Evolutionary conservation across 345 rosid genomes (phyloP).

Genomic region (Viola odorata): DNA sequence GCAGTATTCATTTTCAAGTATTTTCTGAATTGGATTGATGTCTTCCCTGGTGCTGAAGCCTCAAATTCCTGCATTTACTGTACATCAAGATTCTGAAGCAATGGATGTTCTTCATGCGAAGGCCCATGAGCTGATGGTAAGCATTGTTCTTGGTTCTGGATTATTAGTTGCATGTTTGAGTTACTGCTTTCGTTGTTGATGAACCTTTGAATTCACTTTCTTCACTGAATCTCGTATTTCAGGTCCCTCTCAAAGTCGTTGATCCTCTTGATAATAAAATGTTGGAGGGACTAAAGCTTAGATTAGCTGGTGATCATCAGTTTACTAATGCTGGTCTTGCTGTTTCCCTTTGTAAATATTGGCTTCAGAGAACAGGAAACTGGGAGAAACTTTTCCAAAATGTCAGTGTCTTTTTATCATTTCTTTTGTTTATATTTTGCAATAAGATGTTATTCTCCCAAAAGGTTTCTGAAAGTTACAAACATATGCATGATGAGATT

Average conservation of each 20-base stretch:
- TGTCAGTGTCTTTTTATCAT: conserved; percentile 29
- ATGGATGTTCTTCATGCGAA: conserved; percentile 60
- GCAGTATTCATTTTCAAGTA: conserved; percentile 35
- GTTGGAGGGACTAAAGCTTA: conserved; percentile 47
- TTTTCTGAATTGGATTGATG: conserved; percentile 47
- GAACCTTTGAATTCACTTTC: not conserved
- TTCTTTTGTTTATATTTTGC: conserved; percentile 2
- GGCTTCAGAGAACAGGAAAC: conserved; percentile 78
- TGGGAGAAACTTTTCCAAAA: conserved; percentile 47
- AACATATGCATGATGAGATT: not conserved
- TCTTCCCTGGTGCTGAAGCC: conserved; percentile 66
- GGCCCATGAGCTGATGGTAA: conserved; percentile 52
- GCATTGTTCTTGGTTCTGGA: not conserved
- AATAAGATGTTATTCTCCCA: not conserved
- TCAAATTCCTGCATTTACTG: conserved; percentile 80
- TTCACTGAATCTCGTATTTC: conserved; percentile 21
- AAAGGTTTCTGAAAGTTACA: not conserved
- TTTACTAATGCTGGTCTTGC: conserved; percentile 84
- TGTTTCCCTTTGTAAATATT: conserved; percentile 66
- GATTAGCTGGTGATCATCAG: conserved; percentile 87
- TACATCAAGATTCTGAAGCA: conserved; percentile 74
- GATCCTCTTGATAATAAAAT: conserved; percentile 46
- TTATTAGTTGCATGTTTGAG: not conserved
- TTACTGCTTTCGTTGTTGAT: not conserved
- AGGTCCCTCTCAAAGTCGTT: conserved; percentile 67